Evolutionary conservation across 2,329 filamentous ascomycete species (phyloP).

Genomic region (Endoconidiophora polonica): DNA sequence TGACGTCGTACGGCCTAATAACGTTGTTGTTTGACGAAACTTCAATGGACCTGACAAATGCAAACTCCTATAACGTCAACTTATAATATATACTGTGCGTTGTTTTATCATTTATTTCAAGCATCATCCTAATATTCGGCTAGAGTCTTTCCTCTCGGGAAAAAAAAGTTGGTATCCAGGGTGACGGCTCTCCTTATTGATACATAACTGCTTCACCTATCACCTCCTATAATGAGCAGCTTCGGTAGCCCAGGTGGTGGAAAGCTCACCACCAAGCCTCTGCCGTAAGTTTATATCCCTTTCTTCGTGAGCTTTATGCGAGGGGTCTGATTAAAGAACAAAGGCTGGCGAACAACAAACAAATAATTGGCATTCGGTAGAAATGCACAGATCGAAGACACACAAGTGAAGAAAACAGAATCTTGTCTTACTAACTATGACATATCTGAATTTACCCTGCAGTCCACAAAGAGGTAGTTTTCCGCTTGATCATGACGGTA

Average conservation of each 20-base stretch:
- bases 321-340: no score
- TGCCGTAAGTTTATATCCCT: constrained; percentile 37
- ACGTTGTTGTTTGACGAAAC: not conserved
- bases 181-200: not conserved
- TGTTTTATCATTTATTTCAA: not conserved
- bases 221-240: constrained; percentile 30
- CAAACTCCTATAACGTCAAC: not conserved
- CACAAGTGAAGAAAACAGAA: no score
- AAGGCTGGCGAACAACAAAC: no score
- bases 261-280: constrained; percentile 48
- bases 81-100: not conserved
- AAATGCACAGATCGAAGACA: no score
- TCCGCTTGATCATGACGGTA: constrained; percentile 81
- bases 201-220: not conserved
- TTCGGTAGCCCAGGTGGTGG: constrained; percentile 56
- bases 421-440: not conserved
- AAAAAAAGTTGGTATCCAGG: not conserved
- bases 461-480: constrained; percentile 88
- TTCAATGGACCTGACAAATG: not conserved
- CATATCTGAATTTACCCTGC: not conserved
- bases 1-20: not conserved
- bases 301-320: no score
- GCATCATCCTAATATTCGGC: not conserved
- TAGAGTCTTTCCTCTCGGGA: not conserved
- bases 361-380: no score